Base-by-base conservation (phyloP, 257 asterid genomes). In the Henckelia pumila region DNA sequence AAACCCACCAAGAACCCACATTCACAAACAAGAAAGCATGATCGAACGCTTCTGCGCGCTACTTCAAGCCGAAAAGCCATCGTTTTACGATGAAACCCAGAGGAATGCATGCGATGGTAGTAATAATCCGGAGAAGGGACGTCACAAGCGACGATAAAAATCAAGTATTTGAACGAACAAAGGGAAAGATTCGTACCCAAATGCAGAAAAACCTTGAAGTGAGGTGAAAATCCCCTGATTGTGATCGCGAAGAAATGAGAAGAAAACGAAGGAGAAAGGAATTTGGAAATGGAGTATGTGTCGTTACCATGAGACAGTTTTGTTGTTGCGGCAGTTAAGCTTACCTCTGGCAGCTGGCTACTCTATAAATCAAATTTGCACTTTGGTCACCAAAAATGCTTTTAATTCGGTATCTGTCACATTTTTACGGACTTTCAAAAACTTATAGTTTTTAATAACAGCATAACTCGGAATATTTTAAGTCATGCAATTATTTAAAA, bases 341-440 rank as follows among this genome's bases (percentile, higher is more conserved):
- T 65, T 74, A 79, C 83, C 68, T 28, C 30, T 75, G 76, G 76
- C 80, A 71, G 44, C 59, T 19, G 61, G 55, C 50, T 55, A 44
- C 21, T 52, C 16, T 56, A 26, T 33, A 28, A 24, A 37, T 7
- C 32, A 37, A 56, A 40, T 57, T 69, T 69, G 58, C 78, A 68
- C 11, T 64, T 59, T 28, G 64, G 14, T 44, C 53, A n/a, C 20
- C 53, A 16, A 44, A 44, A 14, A 16, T 44, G 53, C 16, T 20
- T 44, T 44, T 14, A 16, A 44, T 16, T 44, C 8, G 20, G 53
- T 14, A 44, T 16, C 19, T 5, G 2, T n/a, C 53, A 14, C 53
- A 1, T 4, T 44, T 44, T 16, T 4, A 44, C 1, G 2, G 3
- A 1, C 4, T 26, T 26, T 26, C 30, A 1, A 26, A 4, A 26